Percentiles rank a stretch among this genome's conserved stretches.
Conservation (phyloP, 352 stramenopile genomes). For the Peronosclerospora sorghi region DNA sequence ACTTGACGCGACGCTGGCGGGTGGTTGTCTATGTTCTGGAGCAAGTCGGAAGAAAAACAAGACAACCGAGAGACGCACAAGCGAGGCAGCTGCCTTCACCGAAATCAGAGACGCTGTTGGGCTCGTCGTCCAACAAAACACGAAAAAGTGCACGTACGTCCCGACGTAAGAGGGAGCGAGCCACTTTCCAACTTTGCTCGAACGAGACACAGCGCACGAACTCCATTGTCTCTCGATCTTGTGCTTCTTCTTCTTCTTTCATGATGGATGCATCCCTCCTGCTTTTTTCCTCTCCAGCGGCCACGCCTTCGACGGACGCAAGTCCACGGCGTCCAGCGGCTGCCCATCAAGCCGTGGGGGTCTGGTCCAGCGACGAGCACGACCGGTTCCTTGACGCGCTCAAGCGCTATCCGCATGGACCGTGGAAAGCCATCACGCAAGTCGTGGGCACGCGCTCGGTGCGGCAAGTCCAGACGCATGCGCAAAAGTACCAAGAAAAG, state of each 20-base stretch:
- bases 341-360: constrained; percentile 16
- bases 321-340: neutral
- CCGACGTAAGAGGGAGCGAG: too few species aligned
- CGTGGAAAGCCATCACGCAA: constrained; percentile 39
- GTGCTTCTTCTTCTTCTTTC: neutral
- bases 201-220: too few species aligned
- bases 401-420: constrained; percentile 34
- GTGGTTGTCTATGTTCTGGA: too few species aligned
- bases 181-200: too few species aligned
- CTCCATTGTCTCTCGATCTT: too few species aligned
- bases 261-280: neutral
- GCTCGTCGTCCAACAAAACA: too few species aligned
- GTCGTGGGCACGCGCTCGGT: constrained; percentile 38
- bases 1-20: too few species aligned
- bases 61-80: too few species aligned
- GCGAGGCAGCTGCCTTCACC: too few species aligned
- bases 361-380: constrained; percentile 52
- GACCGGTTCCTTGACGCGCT: constrained; percentile 44
- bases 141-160: too few species aligned
- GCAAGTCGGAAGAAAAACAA: too few species aligned
- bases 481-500: constrained; percentile 67
- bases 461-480: constrained; percentile 58
- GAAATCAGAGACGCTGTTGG: too few species aligned
- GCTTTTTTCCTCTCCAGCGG: neutral
- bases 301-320: neutral